Evolutionary conservation across 192 early-diverging fungal species (phyloP), one percentile per base, ranked within the genome.

Genomic region (Linnemannia schmuckeri): DNA sequence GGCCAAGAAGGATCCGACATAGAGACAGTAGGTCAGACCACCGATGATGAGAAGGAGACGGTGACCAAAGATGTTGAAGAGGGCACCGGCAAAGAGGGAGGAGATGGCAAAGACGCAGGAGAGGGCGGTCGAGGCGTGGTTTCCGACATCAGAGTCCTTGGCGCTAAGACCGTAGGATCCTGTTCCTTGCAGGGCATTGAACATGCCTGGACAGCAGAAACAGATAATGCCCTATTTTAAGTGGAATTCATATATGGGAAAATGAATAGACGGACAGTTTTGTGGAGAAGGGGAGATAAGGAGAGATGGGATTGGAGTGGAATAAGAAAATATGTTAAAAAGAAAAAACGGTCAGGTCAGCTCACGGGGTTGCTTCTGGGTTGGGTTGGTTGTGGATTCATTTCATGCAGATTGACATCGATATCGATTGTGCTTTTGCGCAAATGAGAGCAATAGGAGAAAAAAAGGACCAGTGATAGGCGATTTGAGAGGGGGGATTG

Each of bases 191-290:
- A 95, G 78, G 69, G 94, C 92, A 75, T 95, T 95, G 88, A 95
- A 95, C 93, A 95, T 95, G 40, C 95, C 95, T 27, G 95, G 95
- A 75, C 94, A 94, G 57, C 93, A 92, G 83, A 96, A 94, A 82
- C 93, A 94, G 10, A 96, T 90, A 66, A 95, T 88, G 54, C 94
- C 93, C 73, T 85, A 68, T 66, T 66, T 61, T 17, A 22, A 15
- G 9, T 46, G 10, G 30, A 27, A 27, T 47, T 27, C 37, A 71
- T 41, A 42, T 41, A 24, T n/a, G n/a, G n/a, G n/a, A n/a, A n/a
- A n/a, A 18, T 9, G 9, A 9, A 70, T 37, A 42, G 13, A 41
- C 18, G 30, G 35, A 41, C 24, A 24, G 4, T 1, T 22, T 30
- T 66, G 61, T 27, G 30, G 61, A 33, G 61, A 63, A 49, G 47